phyloP scores from a whole-genome alignment of 2,329 filamentous ascomycete species.

The Fusarium beomiforme region DNA sequence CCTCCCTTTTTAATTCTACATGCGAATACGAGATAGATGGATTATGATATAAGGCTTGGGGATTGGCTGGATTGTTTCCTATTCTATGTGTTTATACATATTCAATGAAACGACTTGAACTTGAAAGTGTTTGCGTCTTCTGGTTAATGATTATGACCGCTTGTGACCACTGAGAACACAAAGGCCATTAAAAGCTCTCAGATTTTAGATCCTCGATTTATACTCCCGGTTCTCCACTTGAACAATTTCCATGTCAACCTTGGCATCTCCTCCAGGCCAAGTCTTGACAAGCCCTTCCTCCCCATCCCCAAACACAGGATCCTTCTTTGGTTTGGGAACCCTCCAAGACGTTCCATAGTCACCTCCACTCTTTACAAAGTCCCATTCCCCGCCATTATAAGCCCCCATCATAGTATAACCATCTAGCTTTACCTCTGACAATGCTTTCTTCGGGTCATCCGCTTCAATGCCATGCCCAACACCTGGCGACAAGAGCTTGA shows the following conservation, averaged over 20 bases:
- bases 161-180: rapidly evolving
- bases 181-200: rapidly evolving
- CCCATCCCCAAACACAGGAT: slow-evolving; percentile 30
- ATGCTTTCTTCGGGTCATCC: slow-evolving; percentile 47
- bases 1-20: neutral
- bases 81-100: neutral
- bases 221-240: slow-evolving; percentile 9
- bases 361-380: slow-evolving; percentile 33
- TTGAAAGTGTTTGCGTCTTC: rapidly evolving
- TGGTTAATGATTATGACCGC: rapidly evolving
- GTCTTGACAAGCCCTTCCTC: slow-evolving; percentile 5
- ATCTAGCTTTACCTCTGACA: slow-evolving; percentile 49
- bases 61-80: neutral
- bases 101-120: neutral
- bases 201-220: neutral
- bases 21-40: neutral
- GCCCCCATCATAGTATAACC: slow-evolving; percentile 57
- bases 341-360: slow-evolving; percentile 33
- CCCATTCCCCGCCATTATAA: slow-evolving; percentile 49
- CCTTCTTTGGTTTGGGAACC: slow-evolving; percentile 29
- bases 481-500: slow-evolving; percentile 55
- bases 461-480: slow-evolving; percentile 51
- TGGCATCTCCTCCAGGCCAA: slow-evolving; percentile 21
- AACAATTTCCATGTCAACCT: neutral
- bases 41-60: neutral